Percentiles rank a stretch among this genome's conserved stretches.
phyloP scores from a whole-genome alignment of 768 basidiomycete genomes.

The Tylopilus rubrobrunneus region DNA sequence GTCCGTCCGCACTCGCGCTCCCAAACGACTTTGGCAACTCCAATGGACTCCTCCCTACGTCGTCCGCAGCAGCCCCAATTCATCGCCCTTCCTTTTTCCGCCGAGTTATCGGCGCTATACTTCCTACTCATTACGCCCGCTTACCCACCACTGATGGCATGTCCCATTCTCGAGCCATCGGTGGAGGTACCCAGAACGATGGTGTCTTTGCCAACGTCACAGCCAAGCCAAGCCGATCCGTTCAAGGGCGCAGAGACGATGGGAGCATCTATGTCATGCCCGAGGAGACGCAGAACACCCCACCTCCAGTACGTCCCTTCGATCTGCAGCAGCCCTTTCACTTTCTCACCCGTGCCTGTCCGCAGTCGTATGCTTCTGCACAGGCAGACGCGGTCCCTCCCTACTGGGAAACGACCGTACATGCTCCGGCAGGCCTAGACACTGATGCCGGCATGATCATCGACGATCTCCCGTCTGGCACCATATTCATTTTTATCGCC shows the following conservation, averaged over 20 bases:
- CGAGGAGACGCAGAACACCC: conserved; percentile 76
- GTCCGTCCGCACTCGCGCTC: conserved; percentile 49
- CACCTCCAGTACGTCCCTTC: conserved; percentile 70
- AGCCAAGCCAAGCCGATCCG: conserved; percentile 68
- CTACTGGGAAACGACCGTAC: conserved; percentile 96
- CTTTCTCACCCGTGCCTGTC: not conserved
- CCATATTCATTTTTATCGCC: conserved; percentile 64
- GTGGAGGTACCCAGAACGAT: conserved; percentile 79
- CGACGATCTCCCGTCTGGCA: conserved; percentile 87
- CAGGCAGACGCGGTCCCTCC: conserved; percentile 88
- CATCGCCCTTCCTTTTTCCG: conserved; percentile 52
- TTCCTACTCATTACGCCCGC: conserved; percentile 63
- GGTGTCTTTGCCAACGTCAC: conserved; percentile 95
- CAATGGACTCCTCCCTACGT: conserved; percentile 58
- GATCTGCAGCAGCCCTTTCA: not conserved
- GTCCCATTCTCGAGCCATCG: conserved; percentile 35
- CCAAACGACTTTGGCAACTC: conserved; percentile 73
- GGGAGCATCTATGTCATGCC: conserved; percentile 65
- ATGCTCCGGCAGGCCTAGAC: conserved; percentile 61
- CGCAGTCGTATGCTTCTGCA: conserved; percentile 80
- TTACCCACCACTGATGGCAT: conserved; percentile 41
- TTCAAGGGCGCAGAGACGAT: conserved; percentile 45
- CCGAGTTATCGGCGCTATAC: conserved; percentile 50
- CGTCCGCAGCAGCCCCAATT: conserved; percentile 34
- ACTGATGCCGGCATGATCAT: conserved; percentile 70